phyloP scores from a whole-genome alignment of 129 eudicot genomes.

The Silybum marianum region DNA sequence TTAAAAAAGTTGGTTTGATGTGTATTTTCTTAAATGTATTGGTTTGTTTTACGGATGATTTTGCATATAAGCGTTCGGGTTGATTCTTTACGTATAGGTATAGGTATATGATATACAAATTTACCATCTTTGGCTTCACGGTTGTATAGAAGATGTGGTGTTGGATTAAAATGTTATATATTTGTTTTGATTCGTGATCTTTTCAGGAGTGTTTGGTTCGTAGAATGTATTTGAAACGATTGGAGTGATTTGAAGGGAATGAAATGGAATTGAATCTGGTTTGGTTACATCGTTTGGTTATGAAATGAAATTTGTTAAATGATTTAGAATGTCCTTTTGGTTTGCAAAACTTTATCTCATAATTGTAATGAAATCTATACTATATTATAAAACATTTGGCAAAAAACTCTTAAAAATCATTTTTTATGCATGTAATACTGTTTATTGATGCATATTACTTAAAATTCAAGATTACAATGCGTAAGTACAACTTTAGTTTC shows the following conservation, averaged over 20 bases:
- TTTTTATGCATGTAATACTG: too few species aligned
- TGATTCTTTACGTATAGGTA: neutral
- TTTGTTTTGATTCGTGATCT: neutral
- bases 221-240: neutral
- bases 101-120: conserved; percentile 8
- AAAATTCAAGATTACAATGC: too few species aligned
- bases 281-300: neutral
- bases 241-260: neutral
- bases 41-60: conserved; percentile 1
- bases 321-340: neutral
- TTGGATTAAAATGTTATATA: neutral
- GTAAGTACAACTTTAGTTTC: too few species aligned
- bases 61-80: neutral
- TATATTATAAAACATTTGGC: too few species aligned
- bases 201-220: neutral
- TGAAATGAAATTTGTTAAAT: neutral
- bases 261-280: neutral
- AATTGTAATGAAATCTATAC: neutral
- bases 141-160: conserved; percentile 24
- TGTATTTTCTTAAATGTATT: neutral
- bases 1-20: neutral
- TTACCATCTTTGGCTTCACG: conserved; percentile 5
- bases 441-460: too few species aligned
- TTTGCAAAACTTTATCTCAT: neutral
- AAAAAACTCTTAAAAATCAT: too few species aligned